These are phyloP conservation scores for Pleurotus sapidus DNA, from an alignment of 768 basidiomycete species.

Conservation along the genomic window DNA sequence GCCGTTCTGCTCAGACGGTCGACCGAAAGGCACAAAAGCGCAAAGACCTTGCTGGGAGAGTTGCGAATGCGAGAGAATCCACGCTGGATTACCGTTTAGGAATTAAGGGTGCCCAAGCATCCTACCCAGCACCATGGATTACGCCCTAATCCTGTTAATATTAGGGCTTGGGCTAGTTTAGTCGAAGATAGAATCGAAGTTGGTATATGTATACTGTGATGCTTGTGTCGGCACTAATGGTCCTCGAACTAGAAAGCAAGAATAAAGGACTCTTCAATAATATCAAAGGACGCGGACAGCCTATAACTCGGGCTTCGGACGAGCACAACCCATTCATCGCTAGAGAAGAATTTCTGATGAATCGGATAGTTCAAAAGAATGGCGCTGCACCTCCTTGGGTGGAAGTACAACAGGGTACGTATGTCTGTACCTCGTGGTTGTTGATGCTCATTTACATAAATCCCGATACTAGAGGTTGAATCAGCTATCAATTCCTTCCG, in stretches of 20 bases:
- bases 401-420: slow-evolving; percentile 69
- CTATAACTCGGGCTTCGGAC: slow-evolving; percentile 32
- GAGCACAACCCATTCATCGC: slow-evolving; percentile 59
- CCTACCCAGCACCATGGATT: slow-evolving; percentile 11
- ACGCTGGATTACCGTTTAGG: slow-evolving; percentile 78
- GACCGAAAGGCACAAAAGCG: slow-evolving; percentile 52
- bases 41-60: slow-evolving; percentile 48
- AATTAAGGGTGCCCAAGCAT: slow-evolving; percentile 25
- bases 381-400: slow-evolving; percentile 89
- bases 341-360: slow-evolving; percentile 81
- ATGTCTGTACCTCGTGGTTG: not conserved
- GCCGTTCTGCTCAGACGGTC: slow-evolving; percentile 33
- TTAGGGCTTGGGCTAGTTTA: slow-evolving; percentile 75
- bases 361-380: slow-evolving; percentile 77
- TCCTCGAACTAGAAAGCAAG: slow-evolving; percentile 50
- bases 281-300: slow-evolving; percentile 62
- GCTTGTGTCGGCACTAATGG: not conserved
- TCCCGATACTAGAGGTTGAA: slow-evolving; percentile 56
- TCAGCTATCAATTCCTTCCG: slow-evolving; percentile 59
- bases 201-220: slow-evolving; percentile 11
- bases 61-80: slow-evolving; percentile 65
- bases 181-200: slow-evolving; percentile 84
- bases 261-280: slow-evolving; percentile 66
- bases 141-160: slow-evolving; percentile 51
- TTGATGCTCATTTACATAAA: not conserved